Base-by-base conservation (phyloP, 2,329 filamentous ascomycete species). In the Saccharata proteae region DNA sequence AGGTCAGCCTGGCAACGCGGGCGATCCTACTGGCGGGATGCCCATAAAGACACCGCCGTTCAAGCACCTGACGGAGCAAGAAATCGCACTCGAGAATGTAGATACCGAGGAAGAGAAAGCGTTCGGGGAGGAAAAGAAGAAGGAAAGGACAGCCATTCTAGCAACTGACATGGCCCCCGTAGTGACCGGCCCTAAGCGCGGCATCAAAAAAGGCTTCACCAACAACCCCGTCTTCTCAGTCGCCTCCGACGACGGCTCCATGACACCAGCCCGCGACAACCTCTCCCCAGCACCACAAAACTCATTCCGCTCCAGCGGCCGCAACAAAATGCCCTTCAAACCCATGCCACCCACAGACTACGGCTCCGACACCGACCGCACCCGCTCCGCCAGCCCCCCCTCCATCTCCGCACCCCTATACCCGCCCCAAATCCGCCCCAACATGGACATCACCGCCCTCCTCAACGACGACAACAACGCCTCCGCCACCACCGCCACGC, bases 41-140 rank as follows among this genome's bases (percentile, higher is more conserved):
- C 67, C 66, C 36, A 50, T 65, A 47, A 64, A 70, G 39, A 71
- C 86, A 4, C 80, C 84, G 3, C 54, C 65, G 10, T 67, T 92
- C 40, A 66, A 71, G 18, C 61, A 68, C 43, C 64, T 90, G 61
- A 71, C 69, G 0, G 59, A 69, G 1, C 77, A 81, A 26, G 65
- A 84, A 46, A 71, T 76, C 43, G 67, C 60, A 2, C 43, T 57
- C 16, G 82, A 90, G 55, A 90, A 90, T 44, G 71, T 83, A 4
- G 82, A 90, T 48, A 74, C 79, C 0, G 59, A 63, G 11, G 71
- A 76, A 34, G 80, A 86, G 55, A 58, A 74, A 35, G 67, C 71
- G 3, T 86, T 82, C 57, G 80, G 80, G 16, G 65, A 73, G 40
- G 65, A 70, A 42, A 86, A 85, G 60, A 73, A 80, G 55, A 75